Percentiles rank a stretch among this genome's conserved stretches.
Conservation (phyloP, 768 basidiomycete species). For the Phanerochaete carnosa region DNA sequence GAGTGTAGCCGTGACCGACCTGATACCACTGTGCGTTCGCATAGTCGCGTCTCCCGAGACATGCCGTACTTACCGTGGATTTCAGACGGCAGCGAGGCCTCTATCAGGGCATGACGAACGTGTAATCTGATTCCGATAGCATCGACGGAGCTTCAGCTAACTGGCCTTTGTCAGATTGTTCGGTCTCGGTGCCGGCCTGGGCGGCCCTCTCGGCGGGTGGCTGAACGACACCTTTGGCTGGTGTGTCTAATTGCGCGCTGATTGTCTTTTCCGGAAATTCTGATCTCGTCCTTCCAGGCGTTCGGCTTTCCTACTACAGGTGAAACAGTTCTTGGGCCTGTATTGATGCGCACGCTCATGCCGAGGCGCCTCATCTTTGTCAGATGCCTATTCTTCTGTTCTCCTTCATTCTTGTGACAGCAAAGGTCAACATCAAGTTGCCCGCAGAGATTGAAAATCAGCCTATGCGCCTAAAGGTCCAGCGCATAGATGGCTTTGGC, state of each 20-base stretch:
- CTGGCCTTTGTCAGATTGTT: conserved; percentile 51
- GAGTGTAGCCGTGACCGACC: conserved; percentile 81
- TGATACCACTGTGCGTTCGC: conserved; percentile 76
- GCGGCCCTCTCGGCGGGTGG: conserved; percentile 82
- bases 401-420: conserved; percentile 65
- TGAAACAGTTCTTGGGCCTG: conserved; percentile 27
- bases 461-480: conserved; percentile 57
- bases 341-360: background rate
- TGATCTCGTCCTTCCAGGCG: conserved; percentile 51
- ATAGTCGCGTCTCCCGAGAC: conserved; percentile 2
- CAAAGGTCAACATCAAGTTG: conserved; percentile 76
- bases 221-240: conserved; percentile 84
- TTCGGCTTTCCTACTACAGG: conserved; percentile 84
- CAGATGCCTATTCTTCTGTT: conserved; percentile 77
- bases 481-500: conserved; percentile 83
- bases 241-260: conserved; percentile 47
- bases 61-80: background rate
- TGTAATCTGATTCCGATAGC: conserved; percentile 45
- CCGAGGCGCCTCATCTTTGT: background rate
- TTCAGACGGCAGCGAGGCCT: conserved; percentile 79
- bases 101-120: conserved; percentile 89
- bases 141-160: background rate
- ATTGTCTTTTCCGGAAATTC: conserved; percentile 52
- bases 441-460: conserved; percentile 64
- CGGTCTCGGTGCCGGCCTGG: conserved; percentile 78